Evolutionary conservation across 495 filamentous ascomycete species (phyloP), one percentile per base, ranked within the genome.

Genomic region (Penicillium tannophilum): DNA sequence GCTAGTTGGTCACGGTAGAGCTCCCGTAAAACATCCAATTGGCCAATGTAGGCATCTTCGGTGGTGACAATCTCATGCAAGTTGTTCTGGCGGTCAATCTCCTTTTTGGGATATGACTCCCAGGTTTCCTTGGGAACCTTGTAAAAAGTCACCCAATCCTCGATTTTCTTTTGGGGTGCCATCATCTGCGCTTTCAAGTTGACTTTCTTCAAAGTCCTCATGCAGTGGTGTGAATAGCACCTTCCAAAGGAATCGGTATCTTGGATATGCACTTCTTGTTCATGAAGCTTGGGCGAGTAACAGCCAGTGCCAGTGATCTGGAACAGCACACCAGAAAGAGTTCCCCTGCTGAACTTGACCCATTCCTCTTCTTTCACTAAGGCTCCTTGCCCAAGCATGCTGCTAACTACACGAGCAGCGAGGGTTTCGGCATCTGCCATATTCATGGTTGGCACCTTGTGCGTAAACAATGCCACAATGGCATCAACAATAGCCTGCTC

Each of bases 361-460:
- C 94, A 99, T 76, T 99, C 94, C 69, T 99, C 94, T 30, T 97
- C 93, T 20, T 88, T 87, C 9, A 96, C 78, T 41, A 99, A 72
- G 12, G 89, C 89, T 23, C 87, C 91, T 44, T 88, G 86, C 2
- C 82, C 77, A 53, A 92, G 81, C 92, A 99, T 96, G 35, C 88
- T 84, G 39, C 83, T 78, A 2, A 97, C 90, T 2, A 97, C 90
- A 50, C 83, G 86, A 45, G 86, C 82, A 47, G 90, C 89, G 20
- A 99, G 78, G 7, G 88, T 87, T 68, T 99, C 94, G 2, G 95
- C 95, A 79, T 98, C 94, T 2, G 94, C 92, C 46, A 92, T 92
- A 65, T 99, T 98, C 94, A 99, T 98, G 0, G 93, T 99, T 1
- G 95, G 92, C 2, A 99, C 92, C 72, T 96, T 97, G 74, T 92